phyloP scores from a whole-genome alignment of 2,329 filamentous ascomycete genomes.

The Hortaea werneckii region DNA sequence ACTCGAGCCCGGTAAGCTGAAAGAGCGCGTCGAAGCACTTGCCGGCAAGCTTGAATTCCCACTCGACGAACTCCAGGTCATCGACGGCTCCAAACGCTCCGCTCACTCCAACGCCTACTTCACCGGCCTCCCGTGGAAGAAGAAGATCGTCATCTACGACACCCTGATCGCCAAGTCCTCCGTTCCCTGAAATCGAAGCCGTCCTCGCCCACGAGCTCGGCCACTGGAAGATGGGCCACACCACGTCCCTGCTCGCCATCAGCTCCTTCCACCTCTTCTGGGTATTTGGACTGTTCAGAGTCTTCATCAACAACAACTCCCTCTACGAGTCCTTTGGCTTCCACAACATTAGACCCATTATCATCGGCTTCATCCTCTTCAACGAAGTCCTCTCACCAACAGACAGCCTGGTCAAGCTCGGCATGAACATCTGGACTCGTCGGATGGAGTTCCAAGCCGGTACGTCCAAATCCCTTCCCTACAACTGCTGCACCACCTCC shows the following conservation, averaged over 20 bases:
- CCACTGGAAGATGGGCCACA: slow-evolving; percentile 95
- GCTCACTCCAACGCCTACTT: slow-evolving; percentile 91
- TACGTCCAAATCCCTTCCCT: slow-evolving; percentile 25
- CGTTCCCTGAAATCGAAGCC: slow-evolving; percentile 82
- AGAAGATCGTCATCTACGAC: slow-evolving; percentile 99
- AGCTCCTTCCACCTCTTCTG: slow-evolving; percentile 82
- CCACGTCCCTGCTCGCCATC: slow-evolving; percentile 80
- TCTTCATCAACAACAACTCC: slow-evolving; percentile 91
- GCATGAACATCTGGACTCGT: slow-evolving; percentile 92
- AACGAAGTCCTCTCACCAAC: slow-evolving; percentile 92
- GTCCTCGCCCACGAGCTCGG: slow-evolving; percentile 92
- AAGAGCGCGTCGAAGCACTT: slow-evolving; percentile 75
- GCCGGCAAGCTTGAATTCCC: slow-evolving; percentile 82
- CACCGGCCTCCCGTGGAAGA: slow-evolving; percentile 96
- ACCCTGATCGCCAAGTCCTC: slow-evolving; percentile 94
- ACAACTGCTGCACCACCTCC: slow-evolving; percentile 2
- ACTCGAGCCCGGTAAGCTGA: slow-evolving; percentile 75
- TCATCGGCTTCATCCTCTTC: slow-evolving; percentile 96
- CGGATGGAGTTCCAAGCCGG: slow-evolving; percentile 93
- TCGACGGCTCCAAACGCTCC: slow-evolving; percentile 81
- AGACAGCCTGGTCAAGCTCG: slow-evolving; percentile 85
- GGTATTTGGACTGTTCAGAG: slow-evolving; percentile 90
- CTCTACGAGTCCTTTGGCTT: slow-evolving; percentile 91
- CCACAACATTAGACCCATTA: slow-evolving; percentile 69
- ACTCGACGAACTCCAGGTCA: slow-evolving; percentile 85